These are phyloP conservation scores for Ligustrum vulgare DNA, from an alignment of 257 asterid species.

Conservation along the genomic window DNA sequence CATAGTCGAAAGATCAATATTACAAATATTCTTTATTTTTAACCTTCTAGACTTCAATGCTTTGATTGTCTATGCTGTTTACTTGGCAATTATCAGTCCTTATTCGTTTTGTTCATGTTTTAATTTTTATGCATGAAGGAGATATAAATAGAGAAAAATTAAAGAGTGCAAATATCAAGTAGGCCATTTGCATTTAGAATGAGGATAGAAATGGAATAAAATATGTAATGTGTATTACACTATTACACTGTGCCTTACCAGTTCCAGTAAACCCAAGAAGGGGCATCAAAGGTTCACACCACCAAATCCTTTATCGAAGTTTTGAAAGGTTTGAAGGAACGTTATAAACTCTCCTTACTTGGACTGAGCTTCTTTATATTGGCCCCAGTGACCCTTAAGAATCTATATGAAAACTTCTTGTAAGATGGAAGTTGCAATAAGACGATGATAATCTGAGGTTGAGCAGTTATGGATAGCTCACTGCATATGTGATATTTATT, in stretches of 20 bases:
- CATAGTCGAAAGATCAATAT: background rate
- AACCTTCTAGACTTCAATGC: background rate
- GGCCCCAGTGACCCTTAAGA: background rate
- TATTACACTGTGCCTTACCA: background rate
- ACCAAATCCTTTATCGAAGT: background rate
- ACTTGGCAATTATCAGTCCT: background rate
- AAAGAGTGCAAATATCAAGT: background rate
- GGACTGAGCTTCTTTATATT: background rate
- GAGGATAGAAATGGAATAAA: background rate
- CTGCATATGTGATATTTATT: background rate
- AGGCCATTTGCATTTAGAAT: background rate
- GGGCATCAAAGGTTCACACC: constrained; percentile 1
- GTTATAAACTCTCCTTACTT: background rate
- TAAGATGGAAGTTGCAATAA: background rate
- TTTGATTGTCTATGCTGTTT: background rate
- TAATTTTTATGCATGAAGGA: background rate
- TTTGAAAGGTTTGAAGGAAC: background rate
- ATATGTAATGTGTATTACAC: background rate
- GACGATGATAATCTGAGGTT: background rate
- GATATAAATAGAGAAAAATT: background rate
- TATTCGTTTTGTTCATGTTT: background rate
- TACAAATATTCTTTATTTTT: background rate
- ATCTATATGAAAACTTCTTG: constrained; percentile 4
- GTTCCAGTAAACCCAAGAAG: background rate
- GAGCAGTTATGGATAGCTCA: background rate